phyloP scores from a whole-genome alignment of 768 basidiomycete genomes.

The Omphalotus guepiniiformis region DNA sequence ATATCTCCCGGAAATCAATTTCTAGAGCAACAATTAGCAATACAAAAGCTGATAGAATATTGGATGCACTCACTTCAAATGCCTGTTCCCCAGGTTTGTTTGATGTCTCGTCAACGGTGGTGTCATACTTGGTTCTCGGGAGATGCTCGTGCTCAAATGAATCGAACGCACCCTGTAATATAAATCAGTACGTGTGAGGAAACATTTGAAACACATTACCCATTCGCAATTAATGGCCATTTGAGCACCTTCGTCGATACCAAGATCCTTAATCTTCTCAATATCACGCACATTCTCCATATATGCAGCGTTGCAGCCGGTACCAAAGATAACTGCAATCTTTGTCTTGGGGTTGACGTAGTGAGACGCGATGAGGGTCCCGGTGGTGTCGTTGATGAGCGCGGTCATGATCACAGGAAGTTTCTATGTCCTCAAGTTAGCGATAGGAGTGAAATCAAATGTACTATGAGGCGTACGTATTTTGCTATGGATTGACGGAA shows the following conservation, averaged over 20 bases:
- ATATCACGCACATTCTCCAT: conserved; percentile 89
- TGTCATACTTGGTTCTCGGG: conserved; percentile 92
- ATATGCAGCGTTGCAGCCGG: conserved; percentile 97
- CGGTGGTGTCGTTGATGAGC: conserved; percentile 97
- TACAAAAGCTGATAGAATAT: not conserved
- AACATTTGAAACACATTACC: conserved; percentile 41
- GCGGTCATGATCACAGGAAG: conserved; percentile 83
- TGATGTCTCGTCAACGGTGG: conserved; percentile 85
- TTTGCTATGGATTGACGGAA: conserved; percentile 79
- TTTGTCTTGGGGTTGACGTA: conserved; percentile 90
- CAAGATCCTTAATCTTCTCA: conserved; percentile 77
- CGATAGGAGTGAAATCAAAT: conserved; percentile 4
- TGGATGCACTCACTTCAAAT: conserved; percentile 59
- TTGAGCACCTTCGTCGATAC: conserved; percentile 55
- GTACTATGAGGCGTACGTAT: conserved; percentile 51
- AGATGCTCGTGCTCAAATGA: conserved; percentile 93
- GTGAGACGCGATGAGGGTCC: conserved; percentile 93
- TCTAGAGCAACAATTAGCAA: conserved; percentile 36
- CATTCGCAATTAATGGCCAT: conserved; percentile 99
- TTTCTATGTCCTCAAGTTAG: conserved; percentile 48
- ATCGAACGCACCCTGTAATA: conserved; percentile 87
- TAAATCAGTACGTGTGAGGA: not conserved
- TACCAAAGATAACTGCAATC: conserved; percentile 96
- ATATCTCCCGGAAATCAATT: conserved; percentile 94
- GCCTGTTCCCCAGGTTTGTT: conserved; percentile 97